phyloP scores from a whole-genome alignment of 805 yeast genomes.

The Zygoascus biomembranicola region DNA sequence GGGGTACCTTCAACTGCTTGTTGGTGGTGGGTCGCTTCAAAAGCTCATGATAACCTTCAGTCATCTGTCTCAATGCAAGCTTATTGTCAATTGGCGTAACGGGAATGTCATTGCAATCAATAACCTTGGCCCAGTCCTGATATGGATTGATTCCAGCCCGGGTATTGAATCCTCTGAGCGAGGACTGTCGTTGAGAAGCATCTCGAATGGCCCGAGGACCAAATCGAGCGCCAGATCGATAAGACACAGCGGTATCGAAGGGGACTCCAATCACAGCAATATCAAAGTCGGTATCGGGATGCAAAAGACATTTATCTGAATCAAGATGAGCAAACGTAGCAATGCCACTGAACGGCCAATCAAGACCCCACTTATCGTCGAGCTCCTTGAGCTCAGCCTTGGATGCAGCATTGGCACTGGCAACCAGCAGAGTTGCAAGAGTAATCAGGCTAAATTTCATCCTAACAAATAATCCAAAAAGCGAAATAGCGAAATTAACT shows the following conservation, averaged over 20 bases:
- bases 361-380: slow-evolving; percentile 61
- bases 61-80: slow-evolving; percentile 56
- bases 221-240: slow-evolving; percentile 74
- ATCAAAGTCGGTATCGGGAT: slow-evolving; percentile 43
- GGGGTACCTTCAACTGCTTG: slow-evolving; percentile 37
- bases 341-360: slow-evolving; percentile 49
- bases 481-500: background rate
- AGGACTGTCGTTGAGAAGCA: slow-evolving; percentile 47
- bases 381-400: slow-evolving; percentile 20
- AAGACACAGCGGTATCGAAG: slow-evolving; percentile 74
- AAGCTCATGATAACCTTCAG: slow-evolving; percentile 49
- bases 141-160: slow-evolving; percentile 58
- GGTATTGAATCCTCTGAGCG: slow-evolving; percentile 61
- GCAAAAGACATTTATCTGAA: slow-evolving; percentile 47
- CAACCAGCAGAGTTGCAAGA: background rate
- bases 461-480: background rate
- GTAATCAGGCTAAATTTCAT: background rate
- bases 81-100: slow-evolving; percentile 61
- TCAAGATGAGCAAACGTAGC: slow-evolving; percentile 64
- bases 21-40: slow-evolving; percentile 27
- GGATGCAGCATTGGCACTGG: background rate
- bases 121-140: slow-evolving; percentile 41
- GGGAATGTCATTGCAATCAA: slow-evolving; percentile 66
- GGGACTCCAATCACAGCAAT: slow-evolving; percentile 74
- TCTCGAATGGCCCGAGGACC: slow-evolving; percentile 47